Conservation (phyloP, 2,329 filamentous ascomycete genomes). For the Penicillium oxalicum region DNA sequence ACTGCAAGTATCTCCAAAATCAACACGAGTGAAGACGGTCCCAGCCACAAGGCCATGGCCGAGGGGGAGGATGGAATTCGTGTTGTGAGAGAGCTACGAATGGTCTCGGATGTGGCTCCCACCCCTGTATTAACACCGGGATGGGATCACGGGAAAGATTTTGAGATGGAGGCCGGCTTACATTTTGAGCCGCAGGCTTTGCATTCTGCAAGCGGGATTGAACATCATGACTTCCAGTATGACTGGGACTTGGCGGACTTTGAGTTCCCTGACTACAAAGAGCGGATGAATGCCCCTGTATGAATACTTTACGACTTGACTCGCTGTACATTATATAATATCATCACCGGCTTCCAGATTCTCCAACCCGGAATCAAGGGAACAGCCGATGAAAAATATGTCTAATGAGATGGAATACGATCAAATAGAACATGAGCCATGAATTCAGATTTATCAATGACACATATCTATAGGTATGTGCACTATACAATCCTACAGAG, state of each 20-base stretch:
- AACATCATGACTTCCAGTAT: slow-evolving; percentile 1
- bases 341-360: too few relatives aligned
- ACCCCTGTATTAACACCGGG: too few relatives aligned
- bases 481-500: too few relatives aligned
- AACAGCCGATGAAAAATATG: too few relatives aligned
- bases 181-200: neutral
- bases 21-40: slow-evolving; percentile 10
- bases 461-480: too few relatives aligned
- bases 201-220: neutral
- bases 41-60: neutral
- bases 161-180: slow-evolving; percentile 6
- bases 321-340: neutral
- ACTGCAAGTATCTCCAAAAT: slow-evolving; percentile 24
- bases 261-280: slow-evolving; percentile 22
- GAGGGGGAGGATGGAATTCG: slow-evolving; percentile 22
- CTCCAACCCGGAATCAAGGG: too few relatives aligned
- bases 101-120: slow-evolving; percentile 15
- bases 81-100: slow-evolving; percentile 24
- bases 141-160: neutral
- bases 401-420: too few relatives aligned
- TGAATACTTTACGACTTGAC: slow-evolving; percentile 1
- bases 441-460: too few relatives aligned
- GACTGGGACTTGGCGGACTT: slow-evolving; percentile 20
- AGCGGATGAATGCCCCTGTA: slow-evolving; percentile 19
- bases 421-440: too few relatives aligned